Evolutionary conservation across 1,284 basidiomycete genomes (phyloP).

Genomic region (Cutaneotrichosporon cutaneum): DNA sequence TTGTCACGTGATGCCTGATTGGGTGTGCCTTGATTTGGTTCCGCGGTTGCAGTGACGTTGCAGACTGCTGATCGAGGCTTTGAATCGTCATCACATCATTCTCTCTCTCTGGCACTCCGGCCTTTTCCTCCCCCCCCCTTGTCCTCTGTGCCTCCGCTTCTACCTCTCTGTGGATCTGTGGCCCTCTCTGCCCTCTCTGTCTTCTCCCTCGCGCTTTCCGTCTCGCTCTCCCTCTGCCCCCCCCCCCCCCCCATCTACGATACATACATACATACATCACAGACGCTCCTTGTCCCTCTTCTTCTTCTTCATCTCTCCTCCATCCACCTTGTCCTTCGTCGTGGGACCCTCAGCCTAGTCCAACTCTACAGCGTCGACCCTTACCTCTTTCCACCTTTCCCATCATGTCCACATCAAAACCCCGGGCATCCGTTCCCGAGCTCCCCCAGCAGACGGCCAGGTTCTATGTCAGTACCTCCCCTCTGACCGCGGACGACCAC

Average conservation of each 20-base stretch:
- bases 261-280: neutral
- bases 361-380: neutral
- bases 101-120: no score
- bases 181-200: neutral
- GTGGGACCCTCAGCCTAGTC: neutral
- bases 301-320: neutral
- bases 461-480: slow-evolving; percentile 21
- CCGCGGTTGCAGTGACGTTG: neutral
- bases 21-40: no score
- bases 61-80: no score
- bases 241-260: neutral
- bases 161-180: neutral
- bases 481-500: neutral
- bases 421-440: neutral
- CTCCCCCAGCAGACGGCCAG: slow-evolving; percentile 7
- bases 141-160: neutral
- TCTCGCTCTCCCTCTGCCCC: neutral
- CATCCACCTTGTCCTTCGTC: neutral
- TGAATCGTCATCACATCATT: no score
- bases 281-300: neutral
- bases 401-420: slow-evolving; percentile 8
- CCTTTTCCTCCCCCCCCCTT: no score
- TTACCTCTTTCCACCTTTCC: neutral
- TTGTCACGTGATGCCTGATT: no score
- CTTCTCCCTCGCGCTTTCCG: neutral